These are phyloP conservation scores for Xanthoconium purpureum DNA, from an alignment of 768 basidiomycete species.

Conservation along the genomic window DNA sequence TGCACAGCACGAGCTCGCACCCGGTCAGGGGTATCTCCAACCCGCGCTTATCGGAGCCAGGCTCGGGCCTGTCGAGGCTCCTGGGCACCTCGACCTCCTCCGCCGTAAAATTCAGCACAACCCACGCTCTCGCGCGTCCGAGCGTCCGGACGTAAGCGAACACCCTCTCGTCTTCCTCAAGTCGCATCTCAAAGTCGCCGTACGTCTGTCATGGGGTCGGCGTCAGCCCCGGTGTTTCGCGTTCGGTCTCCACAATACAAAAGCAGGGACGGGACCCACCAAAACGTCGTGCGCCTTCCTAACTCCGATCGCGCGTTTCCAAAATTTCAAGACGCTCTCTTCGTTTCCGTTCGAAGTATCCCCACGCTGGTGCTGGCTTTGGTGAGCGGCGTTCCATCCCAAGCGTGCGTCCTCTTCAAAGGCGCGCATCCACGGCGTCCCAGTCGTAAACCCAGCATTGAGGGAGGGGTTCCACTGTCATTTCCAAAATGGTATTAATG, in stretches of 20 bases:
- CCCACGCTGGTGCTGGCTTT: neutral
- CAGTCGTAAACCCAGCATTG: conserved; percentile 64
- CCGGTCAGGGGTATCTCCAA: neutral
- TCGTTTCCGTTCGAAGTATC: conserved; percentile 1
- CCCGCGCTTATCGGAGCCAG: too few relatives aligned
- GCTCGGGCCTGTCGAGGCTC: neutral
- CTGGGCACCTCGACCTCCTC: conserved; percentile 22
- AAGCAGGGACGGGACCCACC: conserved; percentile 41
- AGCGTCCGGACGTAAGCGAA: conserved; percentile 53
- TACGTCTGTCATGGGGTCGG: too few relatives aligned
- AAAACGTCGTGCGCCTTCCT: conserved; percentile 54
- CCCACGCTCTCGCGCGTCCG: conserved; percentile 31
- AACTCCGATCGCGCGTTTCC: conserved; percentile 50
- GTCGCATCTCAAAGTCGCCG: conserved; percentile 56
- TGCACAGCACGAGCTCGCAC: conserved; percentile 22
- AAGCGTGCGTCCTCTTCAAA: conserved; percentile 57
- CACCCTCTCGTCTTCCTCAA: conserved; percentile 43
- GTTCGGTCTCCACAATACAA: too few relatives aligned
- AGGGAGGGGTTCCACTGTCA: conserved; percentile 56
- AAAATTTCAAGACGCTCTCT: conserved; percentile 59
- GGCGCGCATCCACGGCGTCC: conserved; percentile 71
- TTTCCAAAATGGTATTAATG: too few relatives aligned
- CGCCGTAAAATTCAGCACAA: conserved; percentile 48
- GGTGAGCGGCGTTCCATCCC: conserved; percentile 47
- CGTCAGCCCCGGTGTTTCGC: too few relatives aligned